Conservation (phyloP, 352 stramenopile genomes). For the Ophiocytium majus region DNA sequence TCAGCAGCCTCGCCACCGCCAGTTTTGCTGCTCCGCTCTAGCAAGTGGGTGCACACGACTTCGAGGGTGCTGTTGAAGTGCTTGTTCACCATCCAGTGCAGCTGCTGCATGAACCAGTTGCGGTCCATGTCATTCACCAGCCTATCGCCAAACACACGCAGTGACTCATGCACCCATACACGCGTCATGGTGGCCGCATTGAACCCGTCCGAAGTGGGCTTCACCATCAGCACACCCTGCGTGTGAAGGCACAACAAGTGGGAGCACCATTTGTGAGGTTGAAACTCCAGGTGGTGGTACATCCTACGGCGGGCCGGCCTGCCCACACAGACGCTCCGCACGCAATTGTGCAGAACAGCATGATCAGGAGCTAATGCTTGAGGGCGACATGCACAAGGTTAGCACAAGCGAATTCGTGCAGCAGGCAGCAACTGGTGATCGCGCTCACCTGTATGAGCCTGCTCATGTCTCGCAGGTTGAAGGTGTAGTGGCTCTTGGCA, state of each 20-base stretch:
- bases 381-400: too few species aligned
- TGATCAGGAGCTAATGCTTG: too few species aligned
- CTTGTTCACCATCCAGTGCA: conserved; percentile 70
- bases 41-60: neutral
- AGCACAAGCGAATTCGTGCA: too few species aligned
- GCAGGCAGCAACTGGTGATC: too few species aligned
- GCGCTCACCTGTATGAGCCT: conserved; percentile 82
- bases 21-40: neutral
- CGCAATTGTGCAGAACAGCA: too few species aligned
- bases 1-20: neutral
- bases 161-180: conserved; percentile 87
- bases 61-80: conserved; percentile 52
- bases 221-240: conserved; percentile 81
- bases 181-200: conserved; percentile 72
- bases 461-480: conserved; percentile 89
- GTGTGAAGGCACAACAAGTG: too few species aligned
- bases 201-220: conserved; percentile 71
- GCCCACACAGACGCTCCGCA: too few species aligned
- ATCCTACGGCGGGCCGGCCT: too few species aligned
- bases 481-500: conserved; percentile 91
- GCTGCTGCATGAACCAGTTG: conserved; percentile 81
- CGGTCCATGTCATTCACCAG: conserved; percentile 85
- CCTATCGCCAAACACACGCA: conserved; percentile 88
- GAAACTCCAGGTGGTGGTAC: too few species aligned
- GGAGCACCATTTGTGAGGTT: too few species aligned